Conservation (phyloP, 1,284 basidiomycete genomes). For the Ganoderma lucidum region DNA sequence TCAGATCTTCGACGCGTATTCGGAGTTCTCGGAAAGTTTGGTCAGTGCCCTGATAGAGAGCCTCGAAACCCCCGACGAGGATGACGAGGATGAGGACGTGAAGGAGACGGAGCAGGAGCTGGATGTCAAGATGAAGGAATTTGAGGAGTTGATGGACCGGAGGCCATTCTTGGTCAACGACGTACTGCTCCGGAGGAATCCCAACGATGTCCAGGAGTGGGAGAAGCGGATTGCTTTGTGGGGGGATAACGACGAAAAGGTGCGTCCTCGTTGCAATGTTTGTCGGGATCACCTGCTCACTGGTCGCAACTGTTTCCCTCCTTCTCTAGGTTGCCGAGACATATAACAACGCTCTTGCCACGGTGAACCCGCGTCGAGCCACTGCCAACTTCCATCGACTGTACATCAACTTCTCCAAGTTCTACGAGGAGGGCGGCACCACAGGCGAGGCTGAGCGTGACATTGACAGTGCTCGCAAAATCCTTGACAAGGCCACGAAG, state of each 20-base stretch:
- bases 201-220: slow-evolving; percentile 99
- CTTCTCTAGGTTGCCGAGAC: slow-evolving; percentile 83
- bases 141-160: slow-evolving; percentile 95
- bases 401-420: slow-evolving; percentile 96
- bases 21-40: slow-evolving; percentile 93
- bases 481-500: slow-evolving; percentile 91
- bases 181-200: slow-evolving; percentile 92
- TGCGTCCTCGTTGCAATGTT: slow-evolving; percentile 39
- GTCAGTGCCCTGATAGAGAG: slow-evolving; percentile 94
- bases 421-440: slow-evolving; percentile 95
- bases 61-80: slow-evolving; percentile 69
- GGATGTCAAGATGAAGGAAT: slow-evolving; percentile 90
- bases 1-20: slow-evolving; percentile 97
- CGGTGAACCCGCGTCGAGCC: slow-evolving; percentile 89
- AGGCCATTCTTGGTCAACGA: slow-evolving; percentile 98
- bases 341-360: slow-evolving; percentile 90
- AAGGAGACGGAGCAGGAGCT: slow-evolving; percentile 88
- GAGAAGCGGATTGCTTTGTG: slow-evolving; percentile 96
- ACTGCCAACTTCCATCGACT: slow-evolving; percentile 92
- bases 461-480: slow-evolving; percentile 87
- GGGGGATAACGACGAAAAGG: slow-evolving; percentile 94
- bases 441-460: slow-evolving; percentile 83
- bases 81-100: slow-evolving; percentile 81
- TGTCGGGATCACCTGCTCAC: not conserved
- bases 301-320: not conserved